Evolutionary conservation across 345 rosid species (phyloP).

Genomic region (Syzygium aqueum): DNA sequence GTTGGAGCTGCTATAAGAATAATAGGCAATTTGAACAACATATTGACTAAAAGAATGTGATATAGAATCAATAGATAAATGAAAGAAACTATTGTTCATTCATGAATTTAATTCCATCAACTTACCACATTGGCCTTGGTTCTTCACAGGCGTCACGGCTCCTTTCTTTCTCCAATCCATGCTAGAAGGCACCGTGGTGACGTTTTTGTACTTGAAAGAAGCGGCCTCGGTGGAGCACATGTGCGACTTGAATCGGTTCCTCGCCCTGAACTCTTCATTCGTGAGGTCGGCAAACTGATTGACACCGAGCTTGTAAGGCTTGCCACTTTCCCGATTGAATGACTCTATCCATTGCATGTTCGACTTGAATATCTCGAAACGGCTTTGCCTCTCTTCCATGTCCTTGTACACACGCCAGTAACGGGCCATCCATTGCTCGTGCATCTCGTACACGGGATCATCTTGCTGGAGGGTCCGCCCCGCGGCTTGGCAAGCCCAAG

Average conservation of each 20-base stretch:
- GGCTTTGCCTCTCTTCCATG: slow-evolving; percentile 7
- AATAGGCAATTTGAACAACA: neutral
- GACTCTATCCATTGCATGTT: slow-evolving; percentile 10
- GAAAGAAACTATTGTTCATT: too few relatives aligned
- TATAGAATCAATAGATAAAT: neutral
- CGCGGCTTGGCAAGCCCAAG: neutral
- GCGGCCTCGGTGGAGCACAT: neutral
- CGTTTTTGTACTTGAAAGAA: slow-evolving; percentile 20
- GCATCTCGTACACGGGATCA: slow-evolving; percentile 6
- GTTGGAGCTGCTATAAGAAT: neutral
- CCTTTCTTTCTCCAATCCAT: slow-evolving; percentile 44
- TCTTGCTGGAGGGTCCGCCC: slow-evolving; percentile 6
- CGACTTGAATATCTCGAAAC: slow-evolving; percentile 16
- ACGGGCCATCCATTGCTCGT: slow-evolving; percentile 24
- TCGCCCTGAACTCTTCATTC: slow-evolving; percentile 29
- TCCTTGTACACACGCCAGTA: slow-evolving; percentile 9
- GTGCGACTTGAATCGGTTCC: slow-evolving; percentile 23
- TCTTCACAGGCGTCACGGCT: slow-evolving; percentile 33
- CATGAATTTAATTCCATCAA: neutral
- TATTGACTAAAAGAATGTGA: neutral
- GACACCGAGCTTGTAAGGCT: slow-evolving; percentile 26
- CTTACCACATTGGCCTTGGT: slow-evolving; percentile 38
- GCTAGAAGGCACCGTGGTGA: slow-evolving; percentile 13
- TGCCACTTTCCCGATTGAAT: slow-evolving; percentile 11
- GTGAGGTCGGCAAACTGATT: slow-evolving; percentile 39